Evolutionary conservation across 2,329 filamentous ascomycete species (phyloP).

Genomic region (Uncinocarpus reesii): DNA sequence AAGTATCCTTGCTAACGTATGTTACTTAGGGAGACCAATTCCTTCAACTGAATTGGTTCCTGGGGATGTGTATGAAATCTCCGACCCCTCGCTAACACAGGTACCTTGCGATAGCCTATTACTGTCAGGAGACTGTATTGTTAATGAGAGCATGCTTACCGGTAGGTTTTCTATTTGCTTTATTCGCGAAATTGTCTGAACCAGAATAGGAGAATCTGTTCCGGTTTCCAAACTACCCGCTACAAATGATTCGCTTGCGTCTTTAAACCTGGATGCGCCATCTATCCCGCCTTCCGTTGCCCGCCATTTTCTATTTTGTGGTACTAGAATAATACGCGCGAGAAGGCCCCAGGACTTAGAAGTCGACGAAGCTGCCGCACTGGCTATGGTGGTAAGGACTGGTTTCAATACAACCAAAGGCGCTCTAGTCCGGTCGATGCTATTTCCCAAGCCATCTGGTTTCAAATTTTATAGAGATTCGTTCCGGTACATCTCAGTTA

Average conservation of each 20-base stretch:
- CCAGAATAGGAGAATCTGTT: slow-evolving; percentile 66
- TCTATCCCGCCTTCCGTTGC: slow-evolving; percentile 75
- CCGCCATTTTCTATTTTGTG: slow-evolving; percentile 83
- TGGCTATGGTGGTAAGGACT: slow-evolving; percentile 85
- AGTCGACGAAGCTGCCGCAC: slow-evolving; percentile 76
- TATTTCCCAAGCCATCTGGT: slow-evolving; percentile 94
- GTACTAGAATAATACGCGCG: slow-evolving; percentile 88
- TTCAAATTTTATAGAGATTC: slow-evolving; percentile 99
- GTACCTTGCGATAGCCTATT: slow-evolving; percentile 88
- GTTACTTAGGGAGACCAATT: slow-evolving; percentile 61
- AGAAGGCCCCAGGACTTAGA: slow-evolving; percentile 76
- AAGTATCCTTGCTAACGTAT: slow-evolving; percentile 4
- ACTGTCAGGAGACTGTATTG: slow-evolving; percentile 88
- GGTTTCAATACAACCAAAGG: slow-evolving; percentile 98
- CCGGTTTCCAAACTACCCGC: slow-evolving; percentile 87
- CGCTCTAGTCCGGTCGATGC: slow-evolving; percentile 88
- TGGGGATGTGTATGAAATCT: slow-evolving; percentile 93
- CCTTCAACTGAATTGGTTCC: slow-evolving; percentile 82
- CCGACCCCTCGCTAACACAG: slow-evolving; percentile 77
- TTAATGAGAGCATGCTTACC: slow-evolving; percentile 98
- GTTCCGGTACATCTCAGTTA: slow-evolving; percentile 94
- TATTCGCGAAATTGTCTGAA: slow-evolving; percentile 18
- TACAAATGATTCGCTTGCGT: slow-evolving; percentile 64
- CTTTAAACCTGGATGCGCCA: slow-evolving; percentile 67
- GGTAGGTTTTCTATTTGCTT: slow-evolving; percentile 31